Evolutionary conservation across 1,139 yeast species (phyloP), one percentile per base, ranked within the genome.

Genomic region (Komagataea norvegica): DNA sequence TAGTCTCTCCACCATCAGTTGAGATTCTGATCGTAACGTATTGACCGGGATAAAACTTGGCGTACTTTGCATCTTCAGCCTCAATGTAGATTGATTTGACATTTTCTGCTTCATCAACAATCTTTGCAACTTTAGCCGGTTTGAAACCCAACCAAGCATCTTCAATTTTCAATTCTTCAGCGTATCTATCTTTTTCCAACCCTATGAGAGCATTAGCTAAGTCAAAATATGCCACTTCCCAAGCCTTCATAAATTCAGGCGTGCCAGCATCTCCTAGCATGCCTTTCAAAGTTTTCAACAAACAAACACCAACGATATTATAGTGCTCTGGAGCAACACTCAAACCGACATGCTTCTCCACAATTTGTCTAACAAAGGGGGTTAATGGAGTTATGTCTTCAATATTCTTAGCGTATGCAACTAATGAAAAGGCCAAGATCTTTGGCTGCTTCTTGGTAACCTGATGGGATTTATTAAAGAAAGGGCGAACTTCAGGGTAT

Each of bases 151-250:
- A 51, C 86, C 86, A 79, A 14, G 69, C 68, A 22, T 56, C 52
- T 13, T 56, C 49, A 11, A 48, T 43, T 26, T 44, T 53, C 21
- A 46, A 31, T 29, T 61, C 62, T 29, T 58, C 50, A 17, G 58
- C 54, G 54, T 78, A 80, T 48, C 67, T 57, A 7, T 60, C 59
- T 38, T 60, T 62, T 57, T 81, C 89, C 22, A 74, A 70, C 34
- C 66, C 62, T 51, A 81, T 81, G 47, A 81, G 66, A 13, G 77
- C 56, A 43, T 74, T 69, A 4, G 88, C 88, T 45, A 81, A 66
- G 44, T 73, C 77, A 28, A 72, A 73, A 56, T 80, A 81, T 3
- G 88, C 87, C 33, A 64, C 70, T 19, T 67, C 65, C 86, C 87
- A 80, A n/a, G 86, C 85, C 24, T 60, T 67, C 36, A 79, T 53